Evolutionary conservation across 1,139 yeast genomes (phyloP).

Genomic region (Entelexis paramagnoliae): DNA sequence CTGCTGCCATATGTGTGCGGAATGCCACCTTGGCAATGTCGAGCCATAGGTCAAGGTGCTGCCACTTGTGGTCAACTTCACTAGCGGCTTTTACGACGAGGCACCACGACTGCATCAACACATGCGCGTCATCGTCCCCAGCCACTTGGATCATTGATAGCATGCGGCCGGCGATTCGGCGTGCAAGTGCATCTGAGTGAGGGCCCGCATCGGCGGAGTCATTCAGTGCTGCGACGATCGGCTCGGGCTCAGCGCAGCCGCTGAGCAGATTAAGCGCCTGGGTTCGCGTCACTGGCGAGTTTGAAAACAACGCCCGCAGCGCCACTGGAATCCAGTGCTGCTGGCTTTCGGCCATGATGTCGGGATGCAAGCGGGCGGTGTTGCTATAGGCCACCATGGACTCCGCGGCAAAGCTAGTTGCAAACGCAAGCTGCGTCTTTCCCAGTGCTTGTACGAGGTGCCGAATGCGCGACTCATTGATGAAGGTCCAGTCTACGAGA

Average conservation of each 20-base stretch:
- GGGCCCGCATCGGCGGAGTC: constrained; percentile 1
- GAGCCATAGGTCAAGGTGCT: constrained; percentile 10
- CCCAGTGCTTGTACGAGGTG: constrained; percentile 8
- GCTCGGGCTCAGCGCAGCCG: background rate
- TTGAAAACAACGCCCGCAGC: constrained; percentile 11
- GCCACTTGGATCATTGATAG: constrained; percentile 1
- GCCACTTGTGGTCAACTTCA: constrained; percentile 8
- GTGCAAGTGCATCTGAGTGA: constrained; percentile 4
- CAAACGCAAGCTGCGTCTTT: constrained; percentile 9
- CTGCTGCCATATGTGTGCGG: background rate
- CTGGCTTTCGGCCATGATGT: background rate
- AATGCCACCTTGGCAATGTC: constrained; percentile 12
- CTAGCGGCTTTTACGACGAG: constrained; percentile 4
- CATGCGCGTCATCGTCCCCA: constrained; percentile 5
- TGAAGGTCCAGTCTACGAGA: background rate
- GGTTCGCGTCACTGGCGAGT: constrained; percentile 11
- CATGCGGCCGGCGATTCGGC: constrained; percentile 6
- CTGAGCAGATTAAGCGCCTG: background rate
- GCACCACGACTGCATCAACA: constrained; percentile 9
- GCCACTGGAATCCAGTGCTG: constrained; percentile 14
- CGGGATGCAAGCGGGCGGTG: background rate
- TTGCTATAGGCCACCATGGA: constrained; percentile 7
- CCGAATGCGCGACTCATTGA: background rate
- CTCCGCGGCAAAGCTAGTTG: constrained; percentile 16
- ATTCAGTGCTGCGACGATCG: background rate